Conservation (phyloP, 2,329 filamentous ascomycete genomes). For the Aspergillus vadensis region DNA sequence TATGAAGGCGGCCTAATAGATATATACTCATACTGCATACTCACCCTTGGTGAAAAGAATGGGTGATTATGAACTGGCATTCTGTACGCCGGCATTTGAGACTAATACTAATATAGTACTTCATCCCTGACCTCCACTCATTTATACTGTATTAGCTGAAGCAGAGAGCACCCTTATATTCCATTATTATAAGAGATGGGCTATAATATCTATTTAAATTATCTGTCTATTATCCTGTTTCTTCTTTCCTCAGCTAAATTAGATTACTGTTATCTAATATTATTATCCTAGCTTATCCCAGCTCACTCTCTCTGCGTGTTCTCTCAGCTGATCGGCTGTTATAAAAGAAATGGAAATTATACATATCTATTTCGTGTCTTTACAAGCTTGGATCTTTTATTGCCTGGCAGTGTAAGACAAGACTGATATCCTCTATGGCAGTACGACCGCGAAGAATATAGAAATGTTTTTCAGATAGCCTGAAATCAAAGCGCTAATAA, state of each 20-base stretch:
- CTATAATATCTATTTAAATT: conserved; percentile 1
- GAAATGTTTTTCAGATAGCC: background rate
- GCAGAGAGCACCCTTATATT: background rate
- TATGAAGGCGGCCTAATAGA: background rate
- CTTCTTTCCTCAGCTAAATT: background rate
- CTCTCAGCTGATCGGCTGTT: background rate
- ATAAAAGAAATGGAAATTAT: background rate
- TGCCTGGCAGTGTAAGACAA: background rate
- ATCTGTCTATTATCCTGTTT: background rate
- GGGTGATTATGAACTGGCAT: background rate
- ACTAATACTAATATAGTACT: background rate
- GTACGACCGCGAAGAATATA: background rate
- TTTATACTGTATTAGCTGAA: background rate
- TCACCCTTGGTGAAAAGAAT: too few relatives aligned
- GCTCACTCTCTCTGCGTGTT: background rate
- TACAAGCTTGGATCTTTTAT: background rate
- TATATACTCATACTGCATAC: too few relatives aligned
- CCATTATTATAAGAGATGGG: background rate
- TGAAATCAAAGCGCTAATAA: background rate
- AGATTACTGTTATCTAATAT: background rate
- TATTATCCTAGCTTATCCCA: background rate
- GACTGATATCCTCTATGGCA: background rate
- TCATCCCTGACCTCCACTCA: background rate
- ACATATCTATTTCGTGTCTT: background rate
- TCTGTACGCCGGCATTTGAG: background rate